These are phyloP conservation scores for Maudiozyma turicensis DNA, from an alignment of 805 yeast species.

Conservation along the genomic window DNA sequence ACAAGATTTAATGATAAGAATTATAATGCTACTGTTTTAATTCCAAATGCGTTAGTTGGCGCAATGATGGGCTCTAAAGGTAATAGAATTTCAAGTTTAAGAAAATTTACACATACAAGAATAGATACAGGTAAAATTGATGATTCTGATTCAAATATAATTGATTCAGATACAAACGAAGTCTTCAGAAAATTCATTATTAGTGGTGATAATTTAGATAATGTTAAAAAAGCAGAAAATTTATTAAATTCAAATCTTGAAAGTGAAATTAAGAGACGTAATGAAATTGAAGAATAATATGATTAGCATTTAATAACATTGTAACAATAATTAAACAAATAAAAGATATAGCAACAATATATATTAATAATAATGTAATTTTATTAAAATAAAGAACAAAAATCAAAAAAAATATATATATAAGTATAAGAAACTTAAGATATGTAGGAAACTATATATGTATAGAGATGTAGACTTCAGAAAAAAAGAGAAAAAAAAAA, in stretches of 20 bases:
- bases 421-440: too few species aligned
- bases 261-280: conserved; percentile 40
- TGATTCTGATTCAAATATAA: conserved; percentile 52
- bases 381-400: too few species aligned
- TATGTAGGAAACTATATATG: not conserved
- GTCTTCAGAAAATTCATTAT: conserved; percentile 54
- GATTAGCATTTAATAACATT: not conserved
- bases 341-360: not conserved
- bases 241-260: conserved; percentile 46
- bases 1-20: not conserved
- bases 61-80: conserved; percentile 82
- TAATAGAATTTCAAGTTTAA: conserved; percentile 71
- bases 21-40: conserved; percentile 17
- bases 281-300: conserved; percentile 1
- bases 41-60: conserved; percentile 76
- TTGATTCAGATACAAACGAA: conserved; percentile 20
- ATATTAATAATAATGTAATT: too few species aligned
- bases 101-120: conserved; percentile 65
- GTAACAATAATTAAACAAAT: not conserved
- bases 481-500: not conserved
- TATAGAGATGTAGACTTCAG: not conserved
- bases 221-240: conserved; percentile 45
- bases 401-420: too few species aligned
- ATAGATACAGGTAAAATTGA: conserved; percentile 46
- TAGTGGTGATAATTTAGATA: conserved; percentile 37